A percentile compares a stretch with the other conserved stretches of the same genome.
Evolutionary conservation across 78 protist genomes (phyloP).

Genomic region (Dictyostelium brefeldianum): DNA sequence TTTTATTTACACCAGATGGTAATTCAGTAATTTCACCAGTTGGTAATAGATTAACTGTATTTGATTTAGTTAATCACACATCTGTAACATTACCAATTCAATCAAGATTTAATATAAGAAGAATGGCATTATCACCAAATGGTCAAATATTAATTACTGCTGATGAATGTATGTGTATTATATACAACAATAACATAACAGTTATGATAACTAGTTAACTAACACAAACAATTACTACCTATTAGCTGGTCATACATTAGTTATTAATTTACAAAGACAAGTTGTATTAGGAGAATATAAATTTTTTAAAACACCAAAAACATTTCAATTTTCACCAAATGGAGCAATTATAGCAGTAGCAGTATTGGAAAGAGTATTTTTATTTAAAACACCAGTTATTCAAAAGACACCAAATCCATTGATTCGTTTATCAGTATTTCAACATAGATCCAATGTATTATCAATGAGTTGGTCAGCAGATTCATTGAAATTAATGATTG

Average conservation of each 20-base stretch:
- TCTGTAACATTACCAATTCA: slow-evolving; percentile 88
- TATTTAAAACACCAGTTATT: slow-evolving; percentile 51
- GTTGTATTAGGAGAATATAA: slow-evolving; percentile 38
- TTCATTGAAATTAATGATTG: slow-evolving; percentile 32
- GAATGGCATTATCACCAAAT: slow-evolving; percentile 92
- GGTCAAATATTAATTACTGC: slow-evolving; percentile 80
- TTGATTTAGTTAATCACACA: slow-evolving; percentile 85
- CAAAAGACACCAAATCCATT: slow-evolving; percentile 50
- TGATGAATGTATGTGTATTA: slow-evolving; percentile 67
- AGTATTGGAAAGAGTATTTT: slow-evolving; percentile 32
- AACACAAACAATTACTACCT: background rate
- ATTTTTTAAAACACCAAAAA: slow-evolving; percentile 14
- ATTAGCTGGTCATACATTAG: slow-evolving; percentile 37
- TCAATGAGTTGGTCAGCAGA: slow-evolving; percentile 55
- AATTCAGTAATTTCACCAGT: slow-evolving; percentile 92
- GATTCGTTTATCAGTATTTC: slow-evolving; percentile 23
- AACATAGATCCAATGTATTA: slow-evolving; percentile 1
- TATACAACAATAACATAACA: background rate
- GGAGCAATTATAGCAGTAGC: slow-evolving; percentile 54
- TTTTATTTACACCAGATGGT: slow-evolving; percentile 96
- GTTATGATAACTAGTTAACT: background rate
- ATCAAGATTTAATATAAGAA: slow-evolving; percentile 64
- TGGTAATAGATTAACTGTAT: slow-evolving; percentile 95
- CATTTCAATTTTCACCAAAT: slow-evolving; percentile 51
- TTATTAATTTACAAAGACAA: slow-evolving; percentile 53